A percentile compares a stretch with the other conserved stretches of the same genome.
Conservation (phyloP, 129 eudicot genomes). For the Daucus carota region DNA sequence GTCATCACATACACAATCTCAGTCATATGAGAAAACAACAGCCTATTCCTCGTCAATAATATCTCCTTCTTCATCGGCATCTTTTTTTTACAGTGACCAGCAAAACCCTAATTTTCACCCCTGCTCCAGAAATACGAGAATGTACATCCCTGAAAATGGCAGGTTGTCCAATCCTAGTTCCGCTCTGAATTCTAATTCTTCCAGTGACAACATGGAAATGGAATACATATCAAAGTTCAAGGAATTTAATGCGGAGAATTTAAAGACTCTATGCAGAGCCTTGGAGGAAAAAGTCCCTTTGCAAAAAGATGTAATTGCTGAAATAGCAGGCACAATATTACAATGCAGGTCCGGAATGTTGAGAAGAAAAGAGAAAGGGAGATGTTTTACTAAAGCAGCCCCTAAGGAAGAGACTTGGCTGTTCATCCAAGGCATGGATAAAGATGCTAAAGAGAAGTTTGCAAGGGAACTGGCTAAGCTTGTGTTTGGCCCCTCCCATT, state of each 20-base stretch:
- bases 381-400: slow-evolving; percentile 20
- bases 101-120: slow-evolving; percentile 28
- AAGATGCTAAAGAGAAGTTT: slow-evolving; percentile 50
- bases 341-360: slow-evolving; percentile 70
- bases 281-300: slow-evolving; percentile 58
- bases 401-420: slow-evolving; percentile 85
- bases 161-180: slow-evolving; percentile 38
- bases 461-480: slow-evolving; percentile 64
- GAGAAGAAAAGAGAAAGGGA: slow-evolving; percentile 36
- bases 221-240: slow-evolving; percentile 45
- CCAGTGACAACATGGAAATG: slow-evolving; percentile 54
- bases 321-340: slow-evolving; percentile 53
- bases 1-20: slow-evolving; percentile 44
- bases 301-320: slow-evolving; percentile 63
- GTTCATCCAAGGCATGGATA: slow-evolving; percentile 56
- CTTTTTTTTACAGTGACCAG: slow-evolving; percentile 45
- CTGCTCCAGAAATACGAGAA: slow-evolving; percentile 13
- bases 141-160: slow-evolving; percentile 28
- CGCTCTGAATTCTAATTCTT: slow-evolving; percentile 50
- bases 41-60: slow-evolving; percentile 37
- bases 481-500: slow-evolving; percentile 52
- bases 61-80: slow-evolving; percentile 51
- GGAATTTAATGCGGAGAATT: slow-evolving; percentile 58
- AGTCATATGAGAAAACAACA: slow-evolving; percentile 43
- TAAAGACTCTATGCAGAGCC: slow-evolving; percentile 57